These are phyloP conservation scores for Parasitella parasitica DNA, from an alignment of 371 early-diverging fungal species.

Conservation along the genomic window DNA sequence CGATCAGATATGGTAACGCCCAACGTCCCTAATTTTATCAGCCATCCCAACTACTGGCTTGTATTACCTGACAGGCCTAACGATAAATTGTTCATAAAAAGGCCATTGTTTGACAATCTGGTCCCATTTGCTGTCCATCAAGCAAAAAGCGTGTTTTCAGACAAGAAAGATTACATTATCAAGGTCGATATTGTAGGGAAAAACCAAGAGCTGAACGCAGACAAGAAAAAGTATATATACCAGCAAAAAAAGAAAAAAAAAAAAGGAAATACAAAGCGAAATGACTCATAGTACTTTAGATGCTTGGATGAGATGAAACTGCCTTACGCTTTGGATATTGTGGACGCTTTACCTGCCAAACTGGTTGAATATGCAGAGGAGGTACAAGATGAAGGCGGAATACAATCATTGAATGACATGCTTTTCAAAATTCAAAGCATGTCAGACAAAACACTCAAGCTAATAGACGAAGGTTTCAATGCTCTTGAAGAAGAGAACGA, in stretches of 20 bases:
- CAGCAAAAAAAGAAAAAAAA: no score
- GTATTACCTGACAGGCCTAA: constrained; percentile 21
- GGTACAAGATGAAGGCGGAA: constrained; percentile 72
- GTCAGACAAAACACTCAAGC: constrained; percentile 46
- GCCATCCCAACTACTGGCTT: constrained; percentile 36
- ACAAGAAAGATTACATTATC: constrained; percentile 72
- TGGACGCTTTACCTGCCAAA: constrained; percentile 65
- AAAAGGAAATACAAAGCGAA: no score
- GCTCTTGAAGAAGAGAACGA: constrained; percentile 72
- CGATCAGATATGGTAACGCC: constrained; percentile 77
- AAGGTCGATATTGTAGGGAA: constrained; percentile 61
- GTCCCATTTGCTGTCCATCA: constrained; percentile 91
- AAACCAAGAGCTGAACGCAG: constrained; percentile 61
- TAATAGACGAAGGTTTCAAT: constrained; percentile 67
- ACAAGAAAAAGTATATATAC: constrained; percentile 59
- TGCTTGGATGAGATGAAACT: constrained; percentile 19
- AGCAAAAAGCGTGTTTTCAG: constrained; percentile 78
- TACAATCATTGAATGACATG: constrained; percentile 61
- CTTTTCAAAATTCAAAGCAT: constrained; percentile 58
- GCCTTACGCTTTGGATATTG: constrained; percentile 35
- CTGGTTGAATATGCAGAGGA: constrained; percentile 71
- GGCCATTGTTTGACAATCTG: constrained; percentile 79
- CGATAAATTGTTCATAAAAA: constrained; percentile 46
- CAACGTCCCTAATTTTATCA: constrained; percentile 38
- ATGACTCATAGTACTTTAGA: constrained; percentile 13